Evolutionary conservation across 495 filamentous ascomycete species (phyloP).

Genomic region (Penicillium atrosanguineum): DNA sequence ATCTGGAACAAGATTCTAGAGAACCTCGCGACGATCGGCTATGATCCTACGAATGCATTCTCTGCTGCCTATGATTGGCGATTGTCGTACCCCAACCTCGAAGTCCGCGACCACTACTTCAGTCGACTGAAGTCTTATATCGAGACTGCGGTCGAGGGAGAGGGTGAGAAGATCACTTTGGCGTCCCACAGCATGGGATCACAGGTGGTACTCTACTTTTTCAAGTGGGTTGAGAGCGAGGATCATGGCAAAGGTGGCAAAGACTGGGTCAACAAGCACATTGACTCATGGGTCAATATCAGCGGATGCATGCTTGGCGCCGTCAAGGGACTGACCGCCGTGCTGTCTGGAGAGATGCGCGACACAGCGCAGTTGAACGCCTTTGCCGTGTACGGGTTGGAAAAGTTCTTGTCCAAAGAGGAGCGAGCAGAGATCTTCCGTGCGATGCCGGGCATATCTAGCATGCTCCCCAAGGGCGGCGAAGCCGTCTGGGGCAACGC

Average conservation of each 20-base stretch:
- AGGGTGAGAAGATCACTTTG: constrained; percentile 77
- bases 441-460: constrained; percentile 93
- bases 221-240: constrained; percentile 90
- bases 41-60: constrained; percentile 93
- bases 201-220: constrained; percentile 93
- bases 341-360: constrained; percentile 95
- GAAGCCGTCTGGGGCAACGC: constrained; percentile 90
- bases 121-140: constrained; percentile 85
- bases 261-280: constrained; percentile 84
- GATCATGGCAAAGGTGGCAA: constrained; percentile 77
- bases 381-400: constrained; percentile 96
- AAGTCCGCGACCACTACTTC: constrained; percentile 90
- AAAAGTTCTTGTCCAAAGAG: constrained; percentile 87
- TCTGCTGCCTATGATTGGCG: constrained; percentile 98
- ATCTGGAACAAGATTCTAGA: constrained; percentile 99
- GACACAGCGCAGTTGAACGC: constrained; percentile 96
- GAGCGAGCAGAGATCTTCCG: constrained; percentile 94
- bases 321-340: constrained; percentile 84
- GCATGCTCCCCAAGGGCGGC: constrained; percentile 96
- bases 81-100: constrained; percentile 86
- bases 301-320: constrained; percentile 97
- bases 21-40: constrained; percentile 91
- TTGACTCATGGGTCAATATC: constrained; percentile 97
- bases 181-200: constrained; percentile 96
- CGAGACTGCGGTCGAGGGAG: constrained; percentile 68